Evolutionary conservation across 164 flowering plant genomes (phyloP), one percentile per base, ranked within the genome.

Genomic region (Platanus orientalis): DNA sequence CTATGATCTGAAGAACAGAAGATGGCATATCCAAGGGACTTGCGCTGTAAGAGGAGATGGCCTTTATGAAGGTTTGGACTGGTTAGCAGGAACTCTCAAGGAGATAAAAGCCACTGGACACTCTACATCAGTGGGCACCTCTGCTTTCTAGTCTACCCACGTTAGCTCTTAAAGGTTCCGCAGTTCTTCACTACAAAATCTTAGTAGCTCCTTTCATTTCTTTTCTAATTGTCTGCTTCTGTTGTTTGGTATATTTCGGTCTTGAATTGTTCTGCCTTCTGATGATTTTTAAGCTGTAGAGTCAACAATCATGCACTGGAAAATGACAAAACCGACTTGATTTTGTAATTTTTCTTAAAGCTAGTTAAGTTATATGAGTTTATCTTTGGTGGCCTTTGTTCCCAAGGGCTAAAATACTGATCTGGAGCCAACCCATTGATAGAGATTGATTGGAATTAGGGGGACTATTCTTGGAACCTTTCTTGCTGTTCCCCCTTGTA

Each of bases 11-110:
- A 91, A 86, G 80, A 83, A 91, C 79, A 75, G 96, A 64, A 89
- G 81, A 79, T 94, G 98, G 98, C 98, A 94, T 52, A 87, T 94
- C 47, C 97, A 94, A 74, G 97, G 96, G 54, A 85, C 97, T 63
- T 91, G 97, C 66, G 98, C 98, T 9, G 79, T 91, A 7, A 80
- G 57, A 63, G 98, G 97, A 58, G 98, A 94, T 71, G 98, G 98
- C 21, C 90, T 91, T 49, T 91, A 94, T 24, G 99, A 94, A 73
- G 99, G 98, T 23, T 78, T 94, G 80, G 98, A 90, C 67, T 94
- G 98, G 98, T 74, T 94, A 57, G 67, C 98, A 45, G 77, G 76
- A 56, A 89, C 97, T 19, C 83, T 94, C 25, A 94, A 89, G 75
- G 97, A 89, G 58, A 73, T 82, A 42, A 84, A 68, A 75, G 92